phyloP scores from a whole-genome alignment of 305 asterid species.

The Solanum hybrid region DNA sequence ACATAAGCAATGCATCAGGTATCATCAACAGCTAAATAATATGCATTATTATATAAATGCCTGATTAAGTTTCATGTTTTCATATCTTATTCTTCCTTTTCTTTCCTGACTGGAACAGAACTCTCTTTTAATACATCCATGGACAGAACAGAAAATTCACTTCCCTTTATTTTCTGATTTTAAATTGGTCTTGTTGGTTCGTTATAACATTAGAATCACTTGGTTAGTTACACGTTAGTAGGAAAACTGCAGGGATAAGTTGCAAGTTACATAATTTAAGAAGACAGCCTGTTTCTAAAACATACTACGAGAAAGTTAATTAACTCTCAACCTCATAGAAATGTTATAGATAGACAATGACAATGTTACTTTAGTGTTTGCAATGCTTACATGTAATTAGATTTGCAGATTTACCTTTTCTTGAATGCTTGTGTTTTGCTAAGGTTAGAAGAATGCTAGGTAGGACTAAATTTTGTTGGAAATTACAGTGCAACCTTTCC shows the following conservation, averaged over 20 bases:
- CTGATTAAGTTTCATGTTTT: background rate
- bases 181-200: background rate
- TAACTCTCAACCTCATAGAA: background rate
- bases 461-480: background rate
- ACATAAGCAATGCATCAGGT: conserved; percentile 94
- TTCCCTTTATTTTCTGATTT: background rate
- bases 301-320: background rate
- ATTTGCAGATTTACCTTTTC: background rate
- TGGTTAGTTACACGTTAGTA: background rate
- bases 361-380: background rate
- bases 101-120: background rate
- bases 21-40: background rate
- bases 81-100: background rate
- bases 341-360: background rate
- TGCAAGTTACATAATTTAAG: background rate
- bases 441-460: background rate
- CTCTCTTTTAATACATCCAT: background rate
- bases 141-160: background rate
- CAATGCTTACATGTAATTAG: background rate
- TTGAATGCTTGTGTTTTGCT: background rate
- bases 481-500: background rate
- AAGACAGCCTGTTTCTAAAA: background rate
- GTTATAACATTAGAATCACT: background rate
- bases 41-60: background rate
- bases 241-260: background rate